phyloP scores from a whole-genome alignment of 306 rosid species.

The Pyrus betulifolia region DNA sequence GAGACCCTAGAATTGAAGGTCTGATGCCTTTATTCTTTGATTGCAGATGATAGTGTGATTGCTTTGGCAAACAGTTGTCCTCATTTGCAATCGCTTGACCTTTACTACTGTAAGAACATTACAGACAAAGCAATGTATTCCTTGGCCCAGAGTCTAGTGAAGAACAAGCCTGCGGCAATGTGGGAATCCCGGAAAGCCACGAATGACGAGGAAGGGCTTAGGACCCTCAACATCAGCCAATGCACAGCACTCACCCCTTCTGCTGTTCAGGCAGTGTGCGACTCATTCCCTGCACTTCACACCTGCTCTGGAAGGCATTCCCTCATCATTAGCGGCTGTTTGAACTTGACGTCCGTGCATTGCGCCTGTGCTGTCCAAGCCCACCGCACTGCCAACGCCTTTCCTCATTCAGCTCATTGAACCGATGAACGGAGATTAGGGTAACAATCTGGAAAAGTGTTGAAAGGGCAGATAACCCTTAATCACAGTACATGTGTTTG shows the following conservation, averaged over 20 bases:
- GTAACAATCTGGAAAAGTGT: conserved; percentile 8
- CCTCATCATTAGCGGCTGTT: conserved; percentile 88
- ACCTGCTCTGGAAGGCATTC: conserved; percentile 95
- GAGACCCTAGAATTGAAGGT: neutral
- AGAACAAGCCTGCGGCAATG: conserved; percentile 40
- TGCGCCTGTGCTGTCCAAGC: conserved; percentile 81
- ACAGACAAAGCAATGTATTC: conserved; percentile 95
- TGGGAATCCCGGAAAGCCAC: conserved; percentile 61
- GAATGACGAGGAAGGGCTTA: conserved; percentile 71
- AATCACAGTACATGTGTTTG: conserved; percentile 31
- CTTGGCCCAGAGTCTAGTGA: conserved; percentile 72
- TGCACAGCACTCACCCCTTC: conserved; percentile 93
- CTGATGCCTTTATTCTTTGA: neutral
- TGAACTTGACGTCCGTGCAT: conserved; percentile 73
- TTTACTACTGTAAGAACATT: conserved; percentile 88
- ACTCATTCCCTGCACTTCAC: conserved; percentile 82
- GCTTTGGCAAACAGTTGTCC: conserved; percentile 79
- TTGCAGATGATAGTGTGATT: conserved; percentile 89
- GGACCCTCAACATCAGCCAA: conserved; percentile 85
- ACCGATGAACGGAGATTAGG: neutral
- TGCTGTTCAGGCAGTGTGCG: conserved; percentile 89
- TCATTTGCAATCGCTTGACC: conserved; percentile 71
- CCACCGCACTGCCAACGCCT: conserved; percentile 35
- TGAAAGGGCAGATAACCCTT: neutral
- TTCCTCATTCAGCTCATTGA: conserved; percentile 65